Conservation (phyloP, 139 green algal genomes). For the Picochlorum sp. region DNA sequence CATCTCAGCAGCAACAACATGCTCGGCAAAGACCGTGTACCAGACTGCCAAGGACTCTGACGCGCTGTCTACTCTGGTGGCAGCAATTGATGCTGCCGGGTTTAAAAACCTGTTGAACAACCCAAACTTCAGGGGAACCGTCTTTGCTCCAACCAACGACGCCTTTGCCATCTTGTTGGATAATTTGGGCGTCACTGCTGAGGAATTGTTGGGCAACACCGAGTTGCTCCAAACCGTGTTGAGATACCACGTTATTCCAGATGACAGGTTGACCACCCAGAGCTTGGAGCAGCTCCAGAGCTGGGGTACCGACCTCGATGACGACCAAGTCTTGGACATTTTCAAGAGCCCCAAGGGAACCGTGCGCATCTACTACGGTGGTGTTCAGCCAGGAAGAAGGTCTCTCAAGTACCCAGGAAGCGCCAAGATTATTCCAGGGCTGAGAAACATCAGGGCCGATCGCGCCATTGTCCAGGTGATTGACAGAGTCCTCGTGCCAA, state of each 20-base stretch:
- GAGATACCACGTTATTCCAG: conserved; percentile 21
- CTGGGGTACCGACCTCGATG: background rate
- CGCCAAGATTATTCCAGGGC: conserved; percentile 1
- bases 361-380: background rate
- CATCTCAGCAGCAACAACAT: too few species aligned
- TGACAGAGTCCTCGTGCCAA: background rate
- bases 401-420: background rate
- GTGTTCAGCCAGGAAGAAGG: background rate
- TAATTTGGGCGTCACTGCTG: conserved; percentile 1
- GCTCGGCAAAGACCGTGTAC: too few species aligned
- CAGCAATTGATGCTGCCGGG: conserved; percentile 5
- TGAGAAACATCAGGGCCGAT: conserved; percentile 1
- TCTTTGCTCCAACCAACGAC: conserved; percentile 20
- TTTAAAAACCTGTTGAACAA: background rate
- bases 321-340: background rate
- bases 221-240: conserved; percentile 10
- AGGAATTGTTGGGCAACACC: conserved; percentile 16
- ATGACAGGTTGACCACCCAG: background rate
- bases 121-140: background rate
- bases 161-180: conserved; percentile 11
- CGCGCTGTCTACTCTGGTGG: background rate
- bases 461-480: background rate
- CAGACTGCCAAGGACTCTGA: too few species aligned
- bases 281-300: background rate
- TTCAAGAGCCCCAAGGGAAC: background rate